Evolutionary conservation across 768 basidiomycete species (phyloP), one percentile per base, ranked within the genome.

Genomic region (Naganishia randhawae): DNA sequence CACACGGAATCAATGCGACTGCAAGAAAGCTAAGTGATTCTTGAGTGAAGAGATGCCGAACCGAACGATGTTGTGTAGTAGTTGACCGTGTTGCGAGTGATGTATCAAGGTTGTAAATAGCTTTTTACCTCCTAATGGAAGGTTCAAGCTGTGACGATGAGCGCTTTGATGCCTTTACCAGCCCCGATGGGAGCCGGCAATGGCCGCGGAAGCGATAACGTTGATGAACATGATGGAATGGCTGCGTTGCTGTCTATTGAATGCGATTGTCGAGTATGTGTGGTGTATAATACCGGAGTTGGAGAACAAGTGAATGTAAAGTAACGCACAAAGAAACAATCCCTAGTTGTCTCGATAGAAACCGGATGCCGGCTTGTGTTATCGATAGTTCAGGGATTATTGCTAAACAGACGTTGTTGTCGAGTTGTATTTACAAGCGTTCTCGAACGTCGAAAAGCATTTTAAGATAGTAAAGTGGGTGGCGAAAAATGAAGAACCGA

Each of bases 171-270:
- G 57, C 37, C 22, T 41, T 41, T 61, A 61, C 57, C 57, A 61
- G 57, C 57, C 57, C 57, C 57, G 41, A 25, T 29, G 57, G 57
- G 57, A 61, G 57, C 57, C 57, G 57, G 57, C 57, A 41, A 41
- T 39, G 57, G 57, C 57, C 35, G 57, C 37, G 13, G 57, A 61
- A 39, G 57, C 57, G 57, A 61, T 61, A 22, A 61, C 57, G 29
- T n/a, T 61, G 37, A 61, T 29, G 57, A 29, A 61, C 57, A 61
- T 61, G 57, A 25, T 61, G 57, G 41, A 41, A 39, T 39, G 39
- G 29, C 14, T 61, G 29, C 41, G 37, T 61, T 61, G 37, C 25
- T 61, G 39, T 61, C 37, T 61, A 61, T 41, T 3, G 41, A 22
- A 61, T 61, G 57, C 57, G 17, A 37, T 25, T 42, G 57, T 29